Evolutionary conservation across 805 yeast species (phyloP).

Genomic region (Debaryomyces prosopidis): DNA sequence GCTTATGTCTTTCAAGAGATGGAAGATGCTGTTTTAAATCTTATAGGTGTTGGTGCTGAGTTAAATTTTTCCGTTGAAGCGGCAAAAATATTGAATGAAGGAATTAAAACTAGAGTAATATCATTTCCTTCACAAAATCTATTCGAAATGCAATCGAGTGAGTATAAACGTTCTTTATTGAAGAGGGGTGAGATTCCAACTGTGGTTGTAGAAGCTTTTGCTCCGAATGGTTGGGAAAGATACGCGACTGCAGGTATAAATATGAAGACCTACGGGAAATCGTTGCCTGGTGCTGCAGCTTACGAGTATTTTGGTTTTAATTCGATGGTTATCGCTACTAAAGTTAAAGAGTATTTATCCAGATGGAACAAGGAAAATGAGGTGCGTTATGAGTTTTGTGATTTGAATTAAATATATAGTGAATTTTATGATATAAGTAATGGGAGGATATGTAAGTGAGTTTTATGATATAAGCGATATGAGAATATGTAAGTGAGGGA

Average conservation of each 20-base stretch:
- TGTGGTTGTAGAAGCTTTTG: conserved; percentile 34
- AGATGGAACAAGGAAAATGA: conserved; percentile 10
- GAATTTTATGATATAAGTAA: no score
- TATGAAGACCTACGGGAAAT: conserved; percentile 33
- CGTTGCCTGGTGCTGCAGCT: conserved; percentile 30
- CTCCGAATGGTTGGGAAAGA: conserved; percentile 36
- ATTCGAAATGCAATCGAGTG: conserved; percentile 26
- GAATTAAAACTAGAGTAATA: conserved; percentile 23
- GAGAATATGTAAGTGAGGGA: no score
- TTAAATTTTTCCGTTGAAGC: conserved; percentile 25
- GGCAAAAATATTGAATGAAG: conserved; percentile 21
- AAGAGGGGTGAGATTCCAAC: conserved; percentile 23
- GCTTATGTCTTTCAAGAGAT: conserved; percentile 25
- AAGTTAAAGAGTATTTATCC: conserved; percentile 24
- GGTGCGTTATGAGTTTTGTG: conserved; percentile 26
- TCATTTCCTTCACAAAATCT: conserved; percentile 31
- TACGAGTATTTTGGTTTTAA: conserved; percentile 32
- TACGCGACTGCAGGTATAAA: conserved; percentile 35
- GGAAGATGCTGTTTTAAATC: conserved; percentile 17
- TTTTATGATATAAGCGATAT: no score
- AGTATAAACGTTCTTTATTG: conserved; percentile 23
- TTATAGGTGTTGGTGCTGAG: conserved; percentile 31
- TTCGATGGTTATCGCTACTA: conserved; percentile 20
- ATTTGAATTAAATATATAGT: conserved; percentile 15
- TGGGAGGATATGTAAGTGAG: no score